A percentile compares a stretch with the other conserved stretches of the same genome.
phyloP scores from a whole-genome alignment of 305 asterid species.

The Salvia sclarea region DNA sequence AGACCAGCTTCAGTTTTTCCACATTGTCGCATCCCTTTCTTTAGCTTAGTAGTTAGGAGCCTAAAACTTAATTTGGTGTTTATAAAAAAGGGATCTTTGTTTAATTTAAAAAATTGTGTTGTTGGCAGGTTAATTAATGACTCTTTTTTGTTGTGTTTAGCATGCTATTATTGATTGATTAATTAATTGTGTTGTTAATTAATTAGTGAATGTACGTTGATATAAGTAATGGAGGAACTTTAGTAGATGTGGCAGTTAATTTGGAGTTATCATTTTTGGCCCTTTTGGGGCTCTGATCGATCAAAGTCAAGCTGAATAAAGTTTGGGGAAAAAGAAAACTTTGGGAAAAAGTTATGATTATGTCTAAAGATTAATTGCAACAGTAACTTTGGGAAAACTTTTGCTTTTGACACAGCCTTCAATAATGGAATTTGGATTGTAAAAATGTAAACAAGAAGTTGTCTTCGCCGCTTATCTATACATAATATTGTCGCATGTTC shows the following conservation, averaged over 20 bases:
- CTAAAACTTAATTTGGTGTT: background rate
- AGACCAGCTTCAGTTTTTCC: slow-evolving; percentile 80
- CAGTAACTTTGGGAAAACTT: background rate
- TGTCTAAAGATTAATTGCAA: slow-evolving; percentile 27
- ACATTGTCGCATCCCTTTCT: slow-evolving; percentile 90
- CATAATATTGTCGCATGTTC: slow-evolving; percentile 15
- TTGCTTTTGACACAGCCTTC: slow-evolving; percentile 18
- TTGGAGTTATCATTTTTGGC: slow-evolving; percentile 14
- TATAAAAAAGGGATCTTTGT: background rate
- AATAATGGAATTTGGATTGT: slow-evolving; percentile 13
- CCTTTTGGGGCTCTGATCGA: slow-evolving; percentile 12
- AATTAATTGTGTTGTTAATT: slow-evolving; percentile 1
- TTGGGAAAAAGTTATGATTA: slow-evolving; percentile 30
- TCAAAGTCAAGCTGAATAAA: slow-evolving; percentile 33
- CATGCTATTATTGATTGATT: background rate
- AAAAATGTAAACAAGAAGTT: slow-evolving; percentile 20
- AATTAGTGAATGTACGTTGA: background rate
- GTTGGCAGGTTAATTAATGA: background rate
- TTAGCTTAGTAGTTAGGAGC: slow-evolving; percentile 35
- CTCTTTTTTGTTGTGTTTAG: background rate
- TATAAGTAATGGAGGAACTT: background rate
- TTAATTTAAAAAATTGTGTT: background rate
- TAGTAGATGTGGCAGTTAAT: background rate
- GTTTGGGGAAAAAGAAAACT: background rate
- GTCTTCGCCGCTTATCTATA: background rate